These are phyloP conservation scores for Aspergillus affinis DNA, from an alignment of 495 filamentous ascomycete species.

Conservation along the genomic window DNA sequence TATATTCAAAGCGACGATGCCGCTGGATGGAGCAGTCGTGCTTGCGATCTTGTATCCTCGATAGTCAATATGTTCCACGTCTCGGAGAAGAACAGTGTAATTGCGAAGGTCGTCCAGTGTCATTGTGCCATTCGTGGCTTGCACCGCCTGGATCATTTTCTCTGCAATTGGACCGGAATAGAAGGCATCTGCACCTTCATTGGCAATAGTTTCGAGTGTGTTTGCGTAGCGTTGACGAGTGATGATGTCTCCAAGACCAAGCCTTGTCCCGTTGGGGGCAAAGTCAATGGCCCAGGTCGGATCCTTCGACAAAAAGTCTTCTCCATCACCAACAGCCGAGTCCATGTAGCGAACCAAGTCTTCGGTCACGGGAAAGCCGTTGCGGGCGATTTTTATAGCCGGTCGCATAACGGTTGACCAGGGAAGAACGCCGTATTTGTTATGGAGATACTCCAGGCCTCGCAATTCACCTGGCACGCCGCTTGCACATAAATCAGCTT, in stretches of 20 bases:
- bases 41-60: slow-evolving; percentile 66
- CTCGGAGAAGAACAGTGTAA: slow-evolving; percentile 63
- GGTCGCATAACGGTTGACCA: slow-evolving; percentile 72
- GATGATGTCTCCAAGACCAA: slow-evolving; percentile 71
- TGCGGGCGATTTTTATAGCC: slow-evolving; percentile 68
- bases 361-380: slow-evolving; percentile 69
- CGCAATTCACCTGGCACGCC: slow-evolving; percentile 82
- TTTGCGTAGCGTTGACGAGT: slow-evolving; percentile 76
- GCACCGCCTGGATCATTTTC: slow-evolving; percentile 65
- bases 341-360: slow-evolving; percentile 73
- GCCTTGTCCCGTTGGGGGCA: slow-evolving; percentile 72
- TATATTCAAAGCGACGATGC: slow-evolving; percentile 66
- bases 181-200: slow-evolving; percentile 68
- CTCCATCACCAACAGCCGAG: slow-evolving; percentile 30
- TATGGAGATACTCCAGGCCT: slow-evolving; percentile 74
- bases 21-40: slow-evolving; percentile 70
- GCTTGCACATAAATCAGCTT: slow-evolving; percentile 31
- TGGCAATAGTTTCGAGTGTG: slow-evolving; percentile 73
- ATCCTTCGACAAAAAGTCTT: slow-evolving; percentile 68
- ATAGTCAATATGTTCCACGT: slow-evolving; percentile 66
- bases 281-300: slow-evolving; percentile 84
- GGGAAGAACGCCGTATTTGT: slow-evolving; percentile 65
- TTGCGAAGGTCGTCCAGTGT: slow-evolving; percentile 71
- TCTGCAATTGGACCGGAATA: slow-evolving; percentile 74
- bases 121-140: slow-evolving; percentile 73